These are phyloP conservation scores for Kitagawia praeruptora DNA, from an alignment of 129 eudicot genomes.

Conservation along the genomic window DNA sequence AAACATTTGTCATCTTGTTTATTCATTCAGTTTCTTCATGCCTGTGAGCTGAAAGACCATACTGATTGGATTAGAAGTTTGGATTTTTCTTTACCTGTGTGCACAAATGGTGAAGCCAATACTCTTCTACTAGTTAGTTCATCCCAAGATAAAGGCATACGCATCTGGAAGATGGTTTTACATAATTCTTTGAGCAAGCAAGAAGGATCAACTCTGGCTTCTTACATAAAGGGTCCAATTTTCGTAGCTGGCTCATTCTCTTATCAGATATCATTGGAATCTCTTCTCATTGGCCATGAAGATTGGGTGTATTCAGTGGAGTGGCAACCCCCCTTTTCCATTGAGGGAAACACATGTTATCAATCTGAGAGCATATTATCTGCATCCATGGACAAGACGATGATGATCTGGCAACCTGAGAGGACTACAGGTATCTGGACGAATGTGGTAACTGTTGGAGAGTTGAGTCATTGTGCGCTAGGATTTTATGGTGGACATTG, in stretches of 20 bases:
- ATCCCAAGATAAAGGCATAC: slow-evolving; percentile 93
- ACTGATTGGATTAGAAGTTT: slow-evolving; percentile 96
- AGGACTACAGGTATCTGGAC: slow-evolving; percentile 91
- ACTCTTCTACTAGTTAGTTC: slow-evolving; percentile 77
- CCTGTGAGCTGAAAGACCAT: slow-evolving; percentile 91
- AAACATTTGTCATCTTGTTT: slow-evolving; percentile 6
- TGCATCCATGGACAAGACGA: slow-evolving; percentile 95
- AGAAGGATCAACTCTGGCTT: slow-evolving; percentile 53
- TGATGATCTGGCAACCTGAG: slow-evolving; percentile 98
- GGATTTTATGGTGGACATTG: slow-evolving; percentile 98
- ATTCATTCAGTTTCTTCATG: slow-evolving; percentile 56
- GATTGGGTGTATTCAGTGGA: slow-evolving; percentile 98
- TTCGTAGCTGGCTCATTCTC: slow-evolving; percentile 57
- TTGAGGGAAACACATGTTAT: slow-evolving; percentile 33
- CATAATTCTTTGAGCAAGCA: slow-evolving; percentile 35
- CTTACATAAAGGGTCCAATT: slow-evolving; percentile 89
- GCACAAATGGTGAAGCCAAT: slow-evolving; percentile 37
- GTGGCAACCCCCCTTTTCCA: slow-evolving; percentile 82
- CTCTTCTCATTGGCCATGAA: slow-evolving; percentile 89
- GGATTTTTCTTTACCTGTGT: slow-evolving; percentile 81
- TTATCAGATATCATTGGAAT: slow-evolving; percentile 82
- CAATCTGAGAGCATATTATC: slow-evolving; percentile 92
- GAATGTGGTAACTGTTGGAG: slow-evolving; percentile 95
- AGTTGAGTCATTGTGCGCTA: slow-evolving; percentile 94
- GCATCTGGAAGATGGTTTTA: slow-evolving; percentile 80